These are phyloP conservation scores for Barnettozyma sucrosica DNA, from an alignment of 805 yeast species.

Conservation along the genomic window DNA sequence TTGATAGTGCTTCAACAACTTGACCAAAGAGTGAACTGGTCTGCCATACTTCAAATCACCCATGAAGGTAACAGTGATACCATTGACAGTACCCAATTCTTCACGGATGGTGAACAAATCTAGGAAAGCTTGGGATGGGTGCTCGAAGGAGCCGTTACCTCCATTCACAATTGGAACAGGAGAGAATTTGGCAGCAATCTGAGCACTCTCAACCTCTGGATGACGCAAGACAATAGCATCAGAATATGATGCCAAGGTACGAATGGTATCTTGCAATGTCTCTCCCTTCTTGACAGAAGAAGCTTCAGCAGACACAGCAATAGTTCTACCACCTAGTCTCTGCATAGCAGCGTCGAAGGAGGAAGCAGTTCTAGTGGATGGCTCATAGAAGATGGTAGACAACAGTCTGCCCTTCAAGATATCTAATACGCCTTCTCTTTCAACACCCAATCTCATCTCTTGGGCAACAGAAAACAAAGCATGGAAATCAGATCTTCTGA, in stretches of 20 bases:
- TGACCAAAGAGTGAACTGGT: conserved; percentile 94
- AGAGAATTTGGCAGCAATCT: conserved; percentile 91
- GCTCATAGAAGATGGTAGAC: conserved; percentile 96
- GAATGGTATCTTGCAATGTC: conserved; percentile 92
- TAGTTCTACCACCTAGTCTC: conserved; percentile 96
- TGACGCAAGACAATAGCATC: conserved; percentile 98
- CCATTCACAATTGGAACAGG: conserved; percentile 97
- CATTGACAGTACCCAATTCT: conserved; percentile 97
- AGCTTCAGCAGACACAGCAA: conserved; percentile 74
- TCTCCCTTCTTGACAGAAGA: conserved; percentile 99
- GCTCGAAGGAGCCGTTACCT: conserved; percentile 97
- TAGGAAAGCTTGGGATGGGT: conserved; percentile 97
- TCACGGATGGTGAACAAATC: conserved; percentile 98
- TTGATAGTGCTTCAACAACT: conserved; percentile 84
- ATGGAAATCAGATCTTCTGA: conserved; percentile 84
- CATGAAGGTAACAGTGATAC: conserved; percentile 96
- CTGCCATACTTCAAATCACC: conserved; percentile 98
- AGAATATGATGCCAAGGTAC: conserved; percentile 90
- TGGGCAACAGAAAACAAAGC: conserved; percentile 94
- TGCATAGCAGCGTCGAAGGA: conserved; percentile 99
- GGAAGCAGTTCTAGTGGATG: conserved; percentile 94
- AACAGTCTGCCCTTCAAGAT: conserved; percentile 83
- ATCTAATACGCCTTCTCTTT: conserved; percentile 92
- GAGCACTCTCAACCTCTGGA: conserved; percentile 88
- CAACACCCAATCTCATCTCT: conserved; percentile 95